Conservation (phyloP, 345 rosid genomes). For the Odontarrhena argentea region DNA sequence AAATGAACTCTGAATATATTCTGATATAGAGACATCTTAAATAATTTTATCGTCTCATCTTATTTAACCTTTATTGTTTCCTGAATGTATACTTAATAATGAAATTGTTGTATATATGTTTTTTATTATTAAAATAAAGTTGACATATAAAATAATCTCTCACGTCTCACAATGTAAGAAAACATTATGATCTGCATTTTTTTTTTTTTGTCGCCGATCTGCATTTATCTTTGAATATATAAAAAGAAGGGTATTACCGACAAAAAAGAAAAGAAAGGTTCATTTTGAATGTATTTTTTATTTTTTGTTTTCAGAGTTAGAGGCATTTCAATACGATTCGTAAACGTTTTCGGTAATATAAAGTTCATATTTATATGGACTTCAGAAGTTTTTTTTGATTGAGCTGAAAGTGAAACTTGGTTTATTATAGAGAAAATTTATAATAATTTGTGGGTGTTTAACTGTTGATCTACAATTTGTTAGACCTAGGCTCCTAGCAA, state of each 20-base stretch:
- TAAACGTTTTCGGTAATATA: no score
- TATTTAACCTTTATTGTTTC: not conserved
- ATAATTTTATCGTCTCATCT: constrained; percentile 7
- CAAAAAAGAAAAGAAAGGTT: no score
- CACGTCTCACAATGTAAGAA: not conserved
- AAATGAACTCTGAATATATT: not conserved
- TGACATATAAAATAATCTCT: constrained; percentile 11
- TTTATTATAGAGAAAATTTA: no score
- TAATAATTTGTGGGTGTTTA: not conserved
- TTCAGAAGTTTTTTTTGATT: no score
- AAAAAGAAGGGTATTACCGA: no score
- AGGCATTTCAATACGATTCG: no score
- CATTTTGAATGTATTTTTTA: no score
- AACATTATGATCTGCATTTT: not conserved
- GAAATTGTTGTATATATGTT: not conserved
- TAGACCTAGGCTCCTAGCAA: not conserved
- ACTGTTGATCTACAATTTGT: not conserved
- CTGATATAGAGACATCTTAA: not conserved
- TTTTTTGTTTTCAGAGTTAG: no score
- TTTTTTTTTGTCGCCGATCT: no score
- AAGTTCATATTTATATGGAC: no score
- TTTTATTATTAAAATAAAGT: not conserved
- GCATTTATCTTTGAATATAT: no score
- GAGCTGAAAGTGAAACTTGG: no score
- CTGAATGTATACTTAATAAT: not conserved